phyloP scores from a whole-genome alignment of 768 basidiomycete species.

The Phylloporus rhodoxanthus region DNA sequence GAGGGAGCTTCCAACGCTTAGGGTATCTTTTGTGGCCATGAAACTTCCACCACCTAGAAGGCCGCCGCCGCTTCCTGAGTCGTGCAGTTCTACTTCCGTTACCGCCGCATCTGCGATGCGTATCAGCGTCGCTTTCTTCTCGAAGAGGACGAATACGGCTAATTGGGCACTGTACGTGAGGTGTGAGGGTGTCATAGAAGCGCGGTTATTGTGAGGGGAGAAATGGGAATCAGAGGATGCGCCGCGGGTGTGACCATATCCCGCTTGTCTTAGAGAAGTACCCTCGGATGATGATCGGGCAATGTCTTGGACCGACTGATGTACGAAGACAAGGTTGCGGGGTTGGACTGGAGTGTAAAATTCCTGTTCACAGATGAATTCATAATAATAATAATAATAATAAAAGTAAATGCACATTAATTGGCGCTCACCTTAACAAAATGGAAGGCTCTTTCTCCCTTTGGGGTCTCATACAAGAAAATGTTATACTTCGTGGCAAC shows the following conservation, averaged over 20 bases:
- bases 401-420: conserved; percentile 20
- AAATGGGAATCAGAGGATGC: conserved; percentile 38
- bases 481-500: conserved; percentile 72
- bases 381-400: background rate
- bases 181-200: conserved; percentile 26
- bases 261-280: conserved; percentile 19
- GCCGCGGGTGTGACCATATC: conserved; percentile 37
- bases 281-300: conserved; percentile 40
- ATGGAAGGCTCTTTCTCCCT: conserved; percentile 75
- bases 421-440: conserved; percentile 56
- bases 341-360: conserved; percentile 75
- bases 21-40: conserved; percentile 18
- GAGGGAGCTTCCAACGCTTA: conserved; percentile 21
- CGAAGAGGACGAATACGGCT: conserved; percentile 77
- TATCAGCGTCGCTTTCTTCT: conserved; percentile 84
- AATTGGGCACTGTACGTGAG: conserved; percentile 63
- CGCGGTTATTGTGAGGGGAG: conserved; percentile 20
- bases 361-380: conserved; percentile 44
- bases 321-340: conserved; percentile 62
- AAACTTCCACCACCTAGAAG: conserved; percentile 18
- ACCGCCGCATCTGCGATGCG: conserved; percentile 77
- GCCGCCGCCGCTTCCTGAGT: conserved; percentile 17
- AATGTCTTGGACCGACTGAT: conserved; percentile 57
- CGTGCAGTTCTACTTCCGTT: conserved; percentile 65
- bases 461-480: conserved; percentile 74